Evolutionary conservation across 108 stramenopile genomes (phyloP).

Genomic region (Bacterosira constricta): DNA sequence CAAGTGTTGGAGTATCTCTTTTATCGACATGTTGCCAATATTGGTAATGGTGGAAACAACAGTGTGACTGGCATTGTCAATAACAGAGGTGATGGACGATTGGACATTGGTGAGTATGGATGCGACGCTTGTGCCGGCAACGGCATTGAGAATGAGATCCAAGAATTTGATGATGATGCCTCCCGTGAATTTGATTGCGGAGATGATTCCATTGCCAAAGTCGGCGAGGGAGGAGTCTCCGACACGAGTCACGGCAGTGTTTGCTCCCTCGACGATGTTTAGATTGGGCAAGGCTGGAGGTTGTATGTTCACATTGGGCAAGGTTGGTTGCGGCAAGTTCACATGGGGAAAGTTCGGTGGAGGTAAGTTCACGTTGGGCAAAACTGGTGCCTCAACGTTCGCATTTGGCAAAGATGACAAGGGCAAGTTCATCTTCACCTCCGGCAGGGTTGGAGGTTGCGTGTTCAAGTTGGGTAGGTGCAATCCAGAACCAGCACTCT

Average conservation of each 20-base stretch:
- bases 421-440: neutral
- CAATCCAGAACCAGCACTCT: neutral
- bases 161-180: slow-evolving; percentile 23
- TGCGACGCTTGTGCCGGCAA: slow-evolving; percentile 20
- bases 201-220: slow-evolving; percentile 21
- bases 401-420: neutral
- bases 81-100: slow-evolving; percentile 11
- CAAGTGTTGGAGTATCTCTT: slow-evolving; percentile 29
- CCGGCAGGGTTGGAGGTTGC: neutral
- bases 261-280: slow-evolving; percentile 3
- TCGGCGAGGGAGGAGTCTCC: slow-evolving; percentile 33
- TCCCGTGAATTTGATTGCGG: slow-evolving; percentile 20
- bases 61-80: slow-evolving; percentile 25
- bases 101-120: slow-evolving; percentile 13
- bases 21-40: slow-evolving; percentile 33
- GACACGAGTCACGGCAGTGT: neutral
- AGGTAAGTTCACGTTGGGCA: neutral
- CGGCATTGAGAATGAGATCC: slow-evolving; percentile 20
- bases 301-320: slow-evolving; percentile 5
- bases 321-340: neutral
- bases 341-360: neutral
- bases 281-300: neutral
- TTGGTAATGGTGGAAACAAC: slow-evolving; percentile 11
- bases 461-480: neutral
- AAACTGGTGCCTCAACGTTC: neutral